Evolutionary conservation across 2,329 filamentous ascomycete genomes (phyloP).

Genomic region (Chrysoporthe austroafricana): DNA sequence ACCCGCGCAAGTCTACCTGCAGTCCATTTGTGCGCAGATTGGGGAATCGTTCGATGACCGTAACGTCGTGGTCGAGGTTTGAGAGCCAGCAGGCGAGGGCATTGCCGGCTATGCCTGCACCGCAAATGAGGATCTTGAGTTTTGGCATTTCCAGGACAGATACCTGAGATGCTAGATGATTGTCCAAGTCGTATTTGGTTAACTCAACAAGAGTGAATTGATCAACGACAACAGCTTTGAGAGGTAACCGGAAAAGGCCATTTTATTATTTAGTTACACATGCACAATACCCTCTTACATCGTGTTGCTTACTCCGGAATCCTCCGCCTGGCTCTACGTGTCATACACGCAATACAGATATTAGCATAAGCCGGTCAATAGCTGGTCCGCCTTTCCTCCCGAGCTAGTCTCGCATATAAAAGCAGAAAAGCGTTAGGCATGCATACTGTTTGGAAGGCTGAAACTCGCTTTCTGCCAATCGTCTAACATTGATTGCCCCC

Average conservation of each 20-base stretch:
- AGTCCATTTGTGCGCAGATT: conserved; percentile 51
- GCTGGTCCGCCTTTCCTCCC: too few species aligned
- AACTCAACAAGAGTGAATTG: background rate
- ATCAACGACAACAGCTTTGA: background rate
- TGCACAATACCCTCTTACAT: too few species aligned
- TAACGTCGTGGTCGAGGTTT: conserved; percentile 43
- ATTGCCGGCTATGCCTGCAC: conserved; percentile 43
- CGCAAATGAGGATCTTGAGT: conserved; percentile 43
- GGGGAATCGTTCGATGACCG: conserved; percentile 46
- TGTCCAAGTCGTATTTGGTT: background rate
- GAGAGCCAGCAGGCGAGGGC: conserved; percentile 55
- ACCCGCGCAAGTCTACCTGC: conserved; percentile 58
- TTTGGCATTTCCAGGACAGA: conserved; percentile 9
- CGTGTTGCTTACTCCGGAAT: background rate
- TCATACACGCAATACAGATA: conserved; percentile 15
- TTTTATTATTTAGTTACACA: background rate
- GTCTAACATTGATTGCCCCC: too few species aligned
- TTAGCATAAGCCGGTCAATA: too few species aligned
- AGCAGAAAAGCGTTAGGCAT: too few species aligned
- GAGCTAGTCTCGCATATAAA: too few species aligned
- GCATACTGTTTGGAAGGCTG: too few species aligned
- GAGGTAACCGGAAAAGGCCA: background rate
- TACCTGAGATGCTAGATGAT: background rate
- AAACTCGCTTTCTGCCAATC: too few species aligned
- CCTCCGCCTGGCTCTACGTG: background rate